Evolutionary conservation across 1,139 yeast genomes (phyloP).

Genomic region (Debaryomyces udenii): DNA sequence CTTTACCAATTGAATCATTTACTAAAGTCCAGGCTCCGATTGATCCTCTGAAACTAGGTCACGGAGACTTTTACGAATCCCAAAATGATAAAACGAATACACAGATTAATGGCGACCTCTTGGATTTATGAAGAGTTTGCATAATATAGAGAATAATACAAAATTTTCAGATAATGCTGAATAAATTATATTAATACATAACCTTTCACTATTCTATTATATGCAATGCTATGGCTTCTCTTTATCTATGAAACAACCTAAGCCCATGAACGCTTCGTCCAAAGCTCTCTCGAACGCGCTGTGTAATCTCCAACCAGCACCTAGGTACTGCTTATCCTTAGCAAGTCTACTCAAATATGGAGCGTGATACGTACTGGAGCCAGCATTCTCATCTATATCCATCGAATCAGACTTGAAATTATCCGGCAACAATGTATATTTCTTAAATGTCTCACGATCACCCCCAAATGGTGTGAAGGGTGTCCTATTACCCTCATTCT

Average conservation of each 20-base stretch:
- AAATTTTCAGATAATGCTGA: background rate
- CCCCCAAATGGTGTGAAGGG: slow-evolving; percentile 97
- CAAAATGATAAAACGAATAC: background rate
- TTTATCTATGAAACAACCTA: slow-evolving; percentile 74
- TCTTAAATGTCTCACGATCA: slow-evolving; percentile 62
- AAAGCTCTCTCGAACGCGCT: slow-evolving; percentile 75
- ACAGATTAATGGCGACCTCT: slow-evolving; percentile 2
- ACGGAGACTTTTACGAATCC: background rate
- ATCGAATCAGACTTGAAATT: slow-evolving; percentile 35
- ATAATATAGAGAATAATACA: background rate
- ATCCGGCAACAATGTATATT: slow-evolving; percentile 36
- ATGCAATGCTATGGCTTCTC: slow-evolving; percentile 46
- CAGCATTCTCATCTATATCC: slow-evolving; percentile 59
- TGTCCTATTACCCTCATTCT: slow-evolving; percentile 29
- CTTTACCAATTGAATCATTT: slow-evolving; percentile 8
- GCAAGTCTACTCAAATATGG: slow-evolving; percentile 57
- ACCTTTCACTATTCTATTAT: too few relatives aligned
- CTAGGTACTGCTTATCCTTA: slow-evolving; percentile 69
- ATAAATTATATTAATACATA: too few relatives aligned
- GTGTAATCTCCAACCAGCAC: slow-evolving; percentile 81
- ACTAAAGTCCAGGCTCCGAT: background rate
- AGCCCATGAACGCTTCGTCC: slow-evolving; percentile 87
- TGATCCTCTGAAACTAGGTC: background rate
- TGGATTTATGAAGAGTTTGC: slow-evolving; percentile 5
- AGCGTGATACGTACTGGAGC: slow-evolving; percentile 51